phyloP scores from a whole-genome alignment of 1,284 basidiomycete genomes.

The Leccinum fuscescens region DNA sequence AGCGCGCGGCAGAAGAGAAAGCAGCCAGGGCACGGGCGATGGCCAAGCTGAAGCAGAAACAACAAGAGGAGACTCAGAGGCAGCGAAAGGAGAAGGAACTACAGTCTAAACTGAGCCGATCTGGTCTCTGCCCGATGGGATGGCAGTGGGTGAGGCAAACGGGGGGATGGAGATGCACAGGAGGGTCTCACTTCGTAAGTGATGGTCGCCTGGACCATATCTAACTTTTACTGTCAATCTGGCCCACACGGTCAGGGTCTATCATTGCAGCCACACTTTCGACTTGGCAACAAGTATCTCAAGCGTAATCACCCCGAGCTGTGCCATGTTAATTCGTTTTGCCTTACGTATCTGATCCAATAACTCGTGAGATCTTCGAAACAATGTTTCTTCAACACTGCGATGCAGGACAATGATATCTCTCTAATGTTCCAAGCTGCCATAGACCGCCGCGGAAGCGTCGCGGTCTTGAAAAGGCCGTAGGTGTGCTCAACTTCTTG shows the following conservation, averaged over 20 bases:
- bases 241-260: background rate
- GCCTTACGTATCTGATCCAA: background rate
- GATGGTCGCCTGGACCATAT: conserved; percentile 6
- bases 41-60: conserved; percentile 34
- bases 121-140: conserved; percentile 55
- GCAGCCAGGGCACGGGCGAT: conserved; percentile 29
- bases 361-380: background rate
- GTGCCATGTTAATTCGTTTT: background rate
- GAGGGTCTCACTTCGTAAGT: conserved; percentile 49
- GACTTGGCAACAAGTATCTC: background rate
- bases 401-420: no score
- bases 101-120: conserved; percentile 42
- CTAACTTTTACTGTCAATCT: background rate
- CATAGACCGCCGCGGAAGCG: background rate
- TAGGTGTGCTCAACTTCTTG: background rate
- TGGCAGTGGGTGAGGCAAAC: conserved; percentile 49
- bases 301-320: background rate
- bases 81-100: conserved; percentile 35
- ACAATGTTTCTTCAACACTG: background rate
- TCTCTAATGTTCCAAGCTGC: background rate
- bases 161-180: conserved; percentile 53
- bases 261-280: background rate
- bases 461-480: background rate
- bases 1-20: conserved; percentile 23
- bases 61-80: conserved; percentile 36